Evolutionary conservation across 495 filamentous ascomycete species (phyloP), one percentile per base, ranked within the genome.

Genomic region (Tuber magnatum): DNA sequence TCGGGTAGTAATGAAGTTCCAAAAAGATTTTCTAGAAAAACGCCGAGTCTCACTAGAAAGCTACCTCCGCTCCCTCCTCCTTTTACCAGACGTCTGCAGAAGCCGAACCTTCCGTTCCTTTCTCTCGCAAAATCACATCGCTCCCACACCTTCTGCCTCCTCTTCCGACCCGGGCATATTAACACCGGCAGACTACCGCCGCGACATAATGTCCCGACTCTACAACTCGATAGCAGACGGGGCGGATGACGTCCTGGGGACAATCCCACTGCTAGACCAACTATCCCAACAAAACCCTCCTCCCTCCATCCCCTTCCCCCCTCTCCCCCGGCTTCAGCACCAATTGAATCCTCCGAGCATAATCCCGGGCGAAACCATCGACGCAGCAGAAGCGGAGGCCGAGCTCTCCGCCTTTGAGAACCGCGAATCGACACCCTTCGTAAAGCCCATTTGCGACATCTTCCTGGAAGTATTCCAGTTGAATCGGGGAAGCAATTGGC

Each of bases 381-480:
- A 90, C 20, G 89, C 90, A 1, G 93, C 92, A 4, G 96, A 99
- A 85, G 94, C 94, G 3, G 94, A 98, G 83, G 94, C 94, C 0
- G 96, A 99, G 83, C 86, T 99, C 38, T 92, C 92, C 69, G 96
- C 96, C 8, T 98, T 97, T 78, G 95, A 97, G 81, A 89, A 93
- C 77, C 90, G 91, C 74, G 93, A 97, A 79, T 86, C 93, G 0
- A 93, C 97, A 81, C 96, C 96, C 10, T 97, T 99, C 83, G 94
- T 99, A 77, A 98, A 97, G 81, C 96, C 96, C 12, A 97, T 99
- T 77, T 97, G 94, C 83, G 95, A 99, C 83, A 88, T 98, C 72
- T 99, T 99, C 83, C 89, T 98, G 56, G 96, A 98, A 85, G 87
- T 93, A 18, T 99, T 99, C 83, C 94, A 97, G 82, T 88, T 98